Evolutionary conservation across 495 filamentous ascomycete species (phyloP).

Genomic region (Lepraria neglecta): DNA sequence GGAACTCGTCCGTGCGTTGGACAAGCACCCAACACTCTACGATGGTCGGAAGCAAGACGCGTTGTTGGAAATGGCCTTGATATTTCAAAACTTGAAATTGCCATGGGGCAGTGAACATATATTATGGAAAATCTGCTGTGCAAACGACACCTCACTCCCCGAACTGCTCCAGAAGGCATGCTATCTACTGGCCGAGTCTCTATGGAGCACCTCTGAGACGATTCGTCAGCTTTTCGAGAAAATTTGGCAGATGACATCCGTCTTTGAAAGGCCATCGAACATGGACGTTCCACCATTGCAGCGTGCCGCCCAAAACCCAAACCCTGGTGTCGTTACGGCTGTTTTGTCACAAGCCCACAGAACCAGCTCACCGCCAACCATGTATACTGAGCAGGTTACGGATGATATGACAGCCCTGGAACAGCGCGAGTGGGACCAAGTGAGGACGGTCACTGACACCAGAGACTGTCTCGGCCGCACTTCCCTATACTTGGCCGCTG

Average conservation of each 20-base stretch:
- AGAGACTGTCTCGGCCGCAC: not conserved
- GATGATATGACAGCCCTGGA: too few species aligned
- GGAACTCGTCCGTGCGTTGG: not conserved
- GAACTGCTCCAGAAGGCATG: not conserved
- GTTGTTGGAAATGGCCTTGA: not conserved
- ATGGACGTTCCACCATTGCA: not conserved
- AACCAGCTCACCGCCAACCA: not conserved
- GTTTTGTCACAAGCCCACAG: not conserved
- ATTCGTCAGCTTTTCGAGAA: not conserved
- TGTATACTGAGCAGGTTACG: not conserved
- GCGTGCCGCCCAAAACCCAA: not conserved
- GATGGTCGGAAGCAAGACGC: not conserved
- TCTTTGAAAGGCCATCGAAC: too few species aligned
- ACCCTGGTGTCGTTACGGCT: not conserved
- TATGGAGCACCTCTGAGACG: not conserved
- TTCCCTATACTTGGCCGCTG: not conserved
- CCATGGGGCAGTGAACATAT: not conserved
- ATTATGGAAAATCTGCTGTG: not conserved
- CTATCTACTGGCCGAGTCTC: not conserved
- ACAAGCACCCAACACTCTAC: not conserved
- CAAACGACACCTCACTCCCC: not conserved
- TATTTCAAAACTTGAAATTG: not conserved
- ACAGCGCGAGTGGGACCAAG: too few species aligned
- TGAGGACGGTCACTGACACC: not conserved
- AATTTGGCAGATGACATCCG: too few species aligned